Conservation (phyloP, 805 yeast species). For the Middelhovenomyces tepae region DNA sequence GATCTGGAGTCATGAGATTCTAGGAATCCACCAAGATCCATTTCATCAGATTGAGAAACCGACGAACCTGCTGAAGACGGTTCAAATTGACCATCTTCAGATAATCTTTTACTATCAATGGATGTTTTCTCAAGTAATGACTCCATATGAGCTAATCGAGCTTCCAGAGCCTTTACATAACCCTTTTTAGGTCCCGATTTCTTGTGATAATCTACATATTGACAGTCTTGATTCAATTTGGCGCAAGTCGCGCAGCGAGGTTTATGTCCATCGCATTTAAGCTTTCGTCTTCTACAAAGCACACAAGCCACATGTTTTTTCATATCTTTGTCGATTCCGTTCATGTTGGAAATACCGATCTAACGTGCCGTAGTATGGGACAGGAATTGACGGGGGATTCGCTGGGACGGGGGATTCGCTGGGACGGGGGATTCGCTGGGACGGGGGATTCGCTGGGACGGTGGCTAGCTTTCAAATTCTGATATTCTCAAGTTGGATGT, state of each 20-base stretch:
- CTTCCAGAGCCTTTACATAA: constrained; percentile 25
- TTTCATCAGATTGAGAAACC: neutral
- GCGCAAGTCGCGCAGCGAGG: constrained; percentile 28
- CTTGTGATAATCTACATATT: constrained; percentile 22
- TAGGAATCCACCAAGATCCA: neutral
- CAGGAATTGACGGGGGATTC: too few species aligned
- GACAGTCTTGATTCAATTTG: constrained; percentile 22
- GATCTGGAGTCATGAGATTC: neutral
- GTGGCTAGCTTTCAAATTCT: too few species aligned
- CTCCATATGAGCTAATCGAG: constrained; percentile 21
- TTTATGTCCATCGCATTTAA: constrained; percentile 26
- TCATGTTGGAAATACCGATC: too few species aligned
- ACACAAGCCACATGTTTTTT: constrained; percentile 24
- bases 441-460: too few species aligned
- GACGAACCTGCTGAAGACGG: neutral
- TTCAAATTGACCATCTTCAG: neutral
- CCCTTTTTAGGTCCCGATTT: constrained; percentile 29
- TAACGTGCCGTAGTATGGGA: too few species aligned
- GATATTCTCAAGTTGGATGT: too few species aligned
- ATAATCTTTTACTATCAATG: neutral
- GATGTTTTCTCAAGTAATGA: constrained; percentile 9
- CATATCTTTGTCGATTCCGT: too few species aligned
- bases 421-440: too few species aligned
- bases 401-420: too few species aligned
- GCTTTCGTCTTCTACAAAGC: constrained; percentile 26